A percentile compares a stretch with the other conserved stretches of the same genome.
Conservation (phyloP, 352 stramenopile genomes). For the Hyphochytrium catenoides region DNA sequence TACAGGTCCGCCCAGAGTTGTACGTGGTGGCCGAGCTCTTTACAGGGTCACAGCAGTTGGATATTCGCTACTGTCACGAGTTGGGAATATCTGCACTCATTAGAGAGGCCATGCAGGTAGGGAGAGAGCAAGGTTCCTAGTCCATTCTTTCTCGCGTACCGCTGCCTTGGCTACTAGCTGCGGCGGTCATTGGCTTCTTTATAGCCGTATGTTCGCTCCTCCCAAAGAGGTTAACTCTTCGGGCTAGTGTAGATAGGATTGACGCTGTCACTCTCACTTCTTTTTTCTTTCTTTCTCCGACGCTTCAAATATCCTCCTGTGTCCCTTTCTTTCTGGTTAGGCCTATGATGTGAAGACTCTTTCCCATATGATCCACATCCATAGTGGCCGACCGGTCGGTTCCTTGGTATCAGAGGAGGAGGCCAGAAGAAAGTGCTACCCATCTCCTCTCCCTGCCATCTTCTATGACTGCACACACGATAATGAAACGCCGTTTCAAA, state of each 20-base stretch:
- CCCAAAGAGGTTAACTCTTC: no score
- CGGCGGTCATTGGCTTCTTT: no score
- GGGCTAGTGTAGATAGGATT: no score
- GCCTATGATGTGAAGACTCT: neutral
- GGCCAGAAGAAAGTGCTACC: neutral
- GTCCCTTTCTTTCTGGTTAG: neutral
- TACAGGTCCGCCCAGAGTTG: constrained; percentile 7
- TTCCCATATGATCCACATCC: neutral
- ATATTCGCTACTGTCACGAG: constrained; percentile 7
- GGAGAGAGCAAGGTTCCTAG: no score
- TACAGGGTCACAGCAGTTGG: constrained; percentile 4
- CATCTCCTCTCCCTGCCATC: constrained; percentile 4
- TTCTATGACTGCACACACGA: constrained; percentile 12
- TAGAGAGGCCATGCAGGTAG: constrained; percentile 4
- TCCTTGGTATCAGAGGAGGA: neutral
- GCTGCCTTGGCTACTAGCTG: no score
- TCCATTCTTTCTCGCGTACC: no score
- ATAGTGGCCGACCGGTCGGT: neutral
- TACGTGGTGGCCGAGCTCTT: constrained; percentile 10
- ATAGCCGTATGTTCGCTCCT: no score
- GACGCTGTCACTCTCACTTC: no score
- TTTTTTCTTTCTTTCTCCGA: no score
- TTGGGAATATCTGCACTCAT: constrained; percentile 10
- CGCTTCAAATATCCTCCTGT: no score
- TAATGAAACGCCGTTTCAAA: constrained; percentile 4